Evolutionary conservation across 495 filamentous ascomycete genomes (phyloP), one percentile per base, ranked within the genome.

Genomic region (Annulohypoxylon stygium): DNA sequence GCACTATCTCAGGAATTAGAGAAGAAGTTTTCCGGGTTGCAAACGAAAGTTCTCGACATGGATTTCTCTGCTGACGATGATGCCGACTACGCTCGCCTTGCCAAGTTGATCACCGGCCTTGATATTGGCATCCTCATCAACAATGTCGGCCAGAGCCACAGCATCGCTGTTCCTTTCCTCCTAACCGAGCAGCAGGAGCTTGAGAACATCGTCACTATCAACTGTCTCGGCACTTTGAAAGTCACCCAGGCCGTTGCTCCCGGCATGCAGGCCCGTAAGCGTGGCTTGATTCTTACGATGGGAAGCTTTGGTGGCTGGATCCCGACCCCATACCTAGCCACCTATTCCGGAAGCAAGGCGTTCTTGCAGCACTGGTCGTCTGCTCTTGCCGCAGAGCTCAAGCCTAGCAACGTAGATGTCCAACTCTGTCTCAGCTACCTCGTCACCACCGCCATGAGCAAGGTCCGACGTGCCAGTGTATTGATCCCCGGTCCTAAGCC

Each of bases 311-410:
- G 92, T 65, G 97, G 95, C 64, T 87, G 94, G 67, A 84, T 96
- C 67, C 97, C 97, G 16, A 97, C 94, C 2, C 97, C 96, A 1
- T 89, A 97, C 30, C 89, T 99, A 14, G 96, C 97, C 20, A 98
- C 95, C 6, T 99, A 99, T 87, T 97, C 93, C 66, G 97, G 97
- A 64, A 93, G 90, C 88, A 99, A 99, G 85, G 95, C 97, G 25
- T 99, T 99, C 87, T 87, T 99, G 65, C 95, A 98, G 81, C 90
- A 97, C 79, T 99, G 97, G 97, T 97, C 93, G 51, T 90, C 89
- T 3, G 88, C 97, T 43, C 88, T 99, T 2, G 92, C 90, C 26
- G 86, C 92, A 10, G 97, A 99, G 81, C 86, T 98, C 25, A 89
- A 90, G 70, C 88, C 88, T 0, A 83, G 93, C 73, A 92, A 92